A percentile compares a stretch with the other conserved stretches of the same genome.
phyloP scores from a whole-genome alignment of 176 grass and related monocot genomes.

The Triticum dicoccoides region DNA sequence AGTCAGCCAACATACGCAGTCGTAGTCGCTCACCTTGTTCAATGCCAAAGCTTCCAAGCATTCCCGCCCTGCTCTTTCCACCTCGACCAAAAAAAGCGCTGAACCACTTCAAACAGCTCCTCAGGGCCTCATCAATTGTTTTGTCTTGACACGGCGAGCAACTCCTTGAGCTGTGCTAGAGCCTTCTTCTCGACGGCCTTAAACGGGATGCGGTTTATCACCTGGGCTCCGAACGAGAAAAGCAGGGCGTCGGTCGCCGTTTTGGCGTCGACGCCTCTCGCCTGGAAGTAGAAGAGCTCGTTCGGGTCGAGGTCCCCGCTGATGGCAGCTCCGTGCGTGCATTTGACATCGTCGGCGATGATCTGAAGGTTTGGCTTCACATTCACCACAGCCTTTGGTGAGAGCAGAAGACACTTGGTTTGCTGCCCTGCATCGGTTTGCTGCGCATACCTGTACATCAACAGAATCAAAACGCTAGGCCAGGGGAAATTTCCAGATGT shows the following conservation, averaged over 20 bases:
- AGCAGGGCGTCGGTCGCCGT: conserved; percentile 75
- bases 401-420: conserved; percentile 76
- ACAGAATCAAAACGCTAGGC: background rate
- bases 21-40: background rate
- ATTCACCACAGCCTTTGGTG: conserved; percentile 77
- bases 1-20: background rate
- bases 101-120: background rate
- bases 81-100: conserved; percentile 19
- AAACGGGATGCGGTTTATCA: conserved; percentile 76
- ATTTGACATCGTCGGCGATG: conserved; percentile 94
- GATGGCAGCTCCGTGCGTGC: conserved; percentile 91
- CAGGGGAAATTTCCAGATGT: background rate
- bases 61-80: background rate
- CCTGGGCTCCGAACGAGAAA: conserved; percentile 80
- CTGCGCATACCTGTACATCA: conserved; percentile 65
- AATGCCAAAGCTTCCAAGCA: background rate
- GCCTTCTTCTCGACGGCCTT: conserved; percentile 55
- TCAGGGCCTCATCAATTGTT: background rate
- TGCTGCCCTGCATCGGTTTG: conserved; percentile 87
- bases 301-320: conserved; percentile 85
- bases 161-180: conserved; percentile 44
- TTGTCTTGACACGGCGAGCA: conserved; percentile 40
- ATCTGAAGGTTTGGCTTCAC: conserved; percentile 98
- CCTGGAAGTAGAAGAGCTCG: conserved; percentile 83
- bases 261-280: conserved; percentile 60